Evolutionary conservation across 225 moss, liverwort and hornwort species (phyloP), one percentile per base, ranked within the genome.

Genomic region (Physcomitrellopsis africana): DNA sequence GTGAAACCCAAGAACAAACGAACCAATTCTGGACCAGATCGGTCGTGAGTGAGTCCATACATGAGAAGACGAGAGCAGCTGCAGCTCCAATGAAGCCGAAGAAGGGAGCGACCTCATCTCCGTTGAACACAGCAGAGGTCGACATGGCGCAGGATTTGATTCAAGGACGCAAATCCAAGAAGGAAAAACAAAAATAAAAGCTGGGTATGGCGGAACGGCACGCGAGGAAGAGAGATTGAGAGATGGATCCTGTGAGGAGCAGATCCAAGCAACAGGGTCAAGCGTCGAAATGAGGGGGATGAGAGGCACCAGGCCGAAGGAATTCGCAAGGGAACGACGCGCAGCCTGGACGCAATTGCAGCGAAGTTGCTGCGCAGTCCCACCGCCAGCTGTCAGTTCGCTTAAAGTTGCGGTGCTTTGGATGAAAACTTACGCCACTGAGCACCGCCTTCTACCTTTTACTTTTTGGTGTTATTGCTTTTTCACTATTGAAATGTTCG

Each of bases 21-120:
- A 37, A 7, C 5, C 32, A 37, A 2, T 37, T 37, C 32, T 6
- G 7, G 0, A 7, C 0, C 0, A 57, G 24, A 55, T 69, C 67
- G 69, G 65, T 10, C 20, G 44, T 16, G 32, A 37, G 18, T 0
- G n/a, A 5, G 23, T 9, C 0, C 71, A 16, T 73, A 85, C 94
- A 94, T 42, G 92, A 94, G 79, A 94, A 92, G 57, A 94, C 92
- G 2, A 94, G 85, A 13, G 92, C 92, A 29, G 90, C 88, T 7
- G 94, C 92, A 70, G 94, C 94, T 71, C 94, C 92, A 7, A 94
- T 88, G 81, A 94, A 94, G 44, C 92, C 94, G 79, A 94, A 94
- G 76, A 94, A 94, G 76, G 92, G 94, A 6, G 92, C 94, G 11
- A 90, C 52, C 68, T 94, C 94, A 72, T 94, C 94, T 53, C 94